These are phyloP conservation scores for Penicillium macrosclerotiorum DNA, from an alignment of 495 filamentous ascomycete species.

Conservation along the genomic window DNA sequence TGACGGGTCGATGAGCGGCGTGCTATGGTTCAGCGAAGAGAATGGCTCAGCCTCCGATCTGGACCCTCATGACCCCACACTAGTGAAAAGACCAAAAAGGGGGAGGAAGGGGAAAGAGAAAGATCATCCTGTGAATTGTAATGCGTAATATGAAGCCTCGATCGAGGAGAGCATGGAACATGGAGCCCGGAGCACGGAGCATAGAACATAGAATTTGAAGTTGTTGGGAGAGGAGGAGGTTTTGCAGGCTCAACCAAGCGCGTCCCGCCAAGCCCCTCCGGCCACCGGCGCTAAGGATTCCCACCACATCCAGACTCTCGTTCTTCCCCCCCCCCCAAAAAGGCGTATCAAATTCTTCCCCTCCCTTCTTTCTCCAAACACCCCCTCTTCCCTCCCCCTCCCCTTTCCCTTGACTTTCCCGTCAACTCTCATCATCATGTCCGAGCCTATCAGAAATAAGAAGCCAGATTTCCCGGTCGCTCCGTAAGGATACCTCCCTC, in stretches of 20 bases:
- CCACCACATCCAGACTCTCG: slow-evolving; percentile 32
- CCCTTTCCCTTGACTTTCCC: slow-evolving; percentile 4
- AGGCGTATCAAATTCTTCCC: slow-evolving; percentile 40
- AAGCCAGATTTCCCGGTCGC: slow-evolving; percentile 77
- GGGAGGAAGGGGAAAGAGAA: no score
- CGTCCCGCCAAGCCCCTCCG: slow-evolving; percentile 49
- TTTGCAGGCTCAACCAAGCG: slow-evolving; percentile 40
- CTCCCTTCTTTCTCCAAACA: slow-evolving; percentile 24
- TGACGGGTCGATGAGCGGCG: slow-evolving; percentile 1
- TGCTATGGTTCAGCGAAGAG: background rate
- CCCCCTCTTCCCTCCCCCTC: slow-evolving; percentile 17
- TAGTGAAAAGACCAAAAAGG: no score
- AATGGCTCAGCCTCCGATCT: background rate
- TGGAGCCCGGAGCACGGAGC: background rate
- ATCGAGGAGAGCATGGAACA: no score
- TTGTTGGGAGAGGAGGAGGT: slow-evolving; percentile 36
- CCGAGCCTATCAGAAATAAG: slow-evolving; percentile 89
- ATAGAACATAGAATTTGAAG: slow-evolving; percentile 7
- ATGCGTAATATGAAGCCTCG: no score
- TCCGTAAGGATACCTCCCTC: slow-evolving; percentile 64
- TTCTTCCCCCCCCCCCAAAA: slow-evolving; percentile 34
- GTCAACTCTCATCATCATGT: slow-evolving; percentile 55
- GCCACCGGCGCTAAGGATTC: slow-evolving; percentile 46
- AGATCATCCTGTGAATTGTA: no score
- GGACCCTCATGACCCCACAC: background rate